Percentiles rank a stretch among this genome's conserved stretches.
These are phyloP conservation scores for Aureobasidium namibiae DNA, from an alignment of 2,329 filamentous ascomycete genomes.

Conservation along the genomic window DNA sequence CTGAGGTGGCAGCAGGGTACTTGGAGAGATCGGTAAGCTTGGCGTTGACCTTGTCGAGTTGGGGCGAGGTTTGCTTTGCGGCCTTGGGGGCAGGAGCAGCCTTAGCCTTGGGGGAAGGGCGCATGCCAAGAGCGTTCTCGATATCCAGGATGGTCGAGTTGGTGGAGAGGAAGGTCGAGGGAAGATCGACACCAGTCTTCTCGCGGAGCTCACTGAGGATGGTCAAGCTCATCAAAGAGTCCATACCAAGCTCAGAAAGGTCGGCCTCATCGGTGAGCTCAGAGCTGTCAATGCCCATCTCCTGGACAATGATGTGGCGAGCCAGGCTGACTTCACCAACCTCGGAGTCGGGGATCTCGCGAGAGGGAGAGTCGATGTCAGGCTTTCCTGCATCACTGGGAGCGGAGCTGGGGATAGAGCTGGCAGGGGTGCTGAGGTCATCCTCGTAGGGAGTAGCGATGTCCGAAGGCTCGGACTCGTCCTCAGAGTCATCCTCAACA, in stretches of 20 bases:
- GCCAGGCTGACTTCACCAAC: conserved; percentile 37
- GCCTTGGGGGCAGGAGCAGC: conserved; percentile 23
- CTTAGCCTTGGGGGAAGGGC: conserved; percentile 30
- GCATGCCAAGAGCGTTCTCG: conserved; percentile 54
- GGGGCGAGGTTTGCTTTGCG: conserved; percentile 21
- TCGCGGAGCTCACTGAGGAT: conserved; percentile 44
- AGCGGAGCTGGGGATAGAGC: conserved; percentile 37
- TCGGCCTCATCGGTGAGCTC: conserved; percentile 50
- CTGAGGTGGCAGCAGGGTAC: conserved; percentile 44
- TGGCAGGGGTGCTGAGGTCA: conserved; percentile 39
- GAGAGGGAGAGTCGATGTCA: conserved; percentile 25
- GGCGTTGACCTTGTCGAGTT: conserved; percentile 42
- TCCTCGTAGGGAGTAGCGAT: conserved; percentile 36
- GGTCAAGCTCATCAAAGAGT: conserved; percentile 45
- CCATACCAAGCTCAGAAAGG: conserved; percentile 50
- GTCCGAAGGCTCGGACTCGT: conserved; percentile 34
- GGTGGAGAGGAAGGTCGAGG: conserved; percentile 48
- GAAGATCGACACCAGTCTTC: conserved; percentile 42
- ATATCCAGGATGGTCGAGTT: conserved; percentile 58
- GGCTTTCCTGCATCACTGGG: conserved; percentile 34
- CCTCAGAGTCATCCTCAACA: conserved; percentile 29
- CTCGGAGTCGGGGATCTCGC: conserved; percentile 25
- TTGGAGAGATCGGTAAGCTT: conserved; percentile 37
- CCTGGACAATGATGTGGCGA: conserved; percentile 41
- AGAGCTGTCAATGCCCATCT: conserved; percentile 58